Conservation (phyloP, 805 yeast genomes). For the Ogataea trehalophila region DNA sequence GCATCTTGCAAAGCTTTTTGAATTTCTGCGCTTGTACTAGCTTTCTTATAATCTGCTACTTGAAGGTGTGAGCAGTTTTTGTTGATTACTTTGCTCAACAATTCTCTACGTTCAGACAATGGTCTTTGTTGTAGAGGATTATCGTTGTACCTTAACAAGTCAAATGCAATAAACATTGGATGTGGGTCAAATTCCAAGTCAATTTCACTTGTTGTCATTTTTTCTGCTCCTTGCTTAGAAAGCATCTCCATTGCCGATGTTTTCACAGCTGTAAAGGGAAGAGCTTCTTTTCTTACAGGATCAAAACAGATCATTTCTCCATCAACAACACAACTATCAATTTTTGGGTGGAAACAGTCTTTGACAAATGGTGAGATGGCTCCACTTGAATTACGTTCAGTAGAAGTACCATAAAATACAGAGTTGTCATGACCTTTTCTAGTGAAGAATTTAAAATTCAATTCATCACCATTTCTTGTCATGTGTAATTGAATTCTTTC, state of each 20-base stretch:
- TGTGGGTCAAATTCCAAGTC: constrained; percentile 19
- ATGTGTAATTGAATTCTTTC: constrained; percentile 81
- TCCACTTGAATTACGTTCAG: constrained; percentile 18
- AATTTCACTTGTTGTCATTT: constrained; percentile 14
- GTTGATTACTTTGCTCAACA: constrained; percentile 39
- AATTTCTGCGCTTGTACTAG: constrained; percentile 47
- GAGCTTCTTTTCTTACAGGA: constrained; percentile 43
- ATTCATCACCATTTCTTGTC: constrained; percentile 36
- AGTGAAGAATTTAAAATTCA: constrained; percentile 47
- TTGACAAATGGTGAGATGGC: constrained; percentile 31
- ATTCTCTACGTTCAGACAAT: constrained; percentile 50
- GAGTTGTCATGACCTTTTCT: constrained; percentile 74
- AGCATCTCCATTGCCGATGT: constrained; percentile 58
- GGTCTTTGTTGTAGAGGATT: constrained; percentile 50
- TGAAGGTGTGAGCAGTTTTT: constrained; percentile 48
- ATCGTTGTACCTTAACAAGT: constrained; percentile 68
- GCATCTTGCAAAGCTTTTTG: constrained; percentile 51
- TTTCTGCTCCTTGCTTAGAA: constrained; percentile 10
- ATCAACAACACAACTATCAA: constrained; percentile 52
- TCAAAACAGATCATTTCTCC: constrained; percentile 96
- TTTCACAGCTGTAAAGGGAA: constrained; percentile 81
- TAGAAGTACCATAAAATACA: constrained; percentile 51
- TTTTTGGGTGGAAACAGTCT: constrained; percentile 23
- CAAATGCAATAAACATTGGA: constrained; percentile 67
- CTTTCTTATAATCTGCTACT: constrained; percentile 37